Conservation (phyloP, 164 flowering plant genomes). For the Vitis rotundifolia region DNA sequence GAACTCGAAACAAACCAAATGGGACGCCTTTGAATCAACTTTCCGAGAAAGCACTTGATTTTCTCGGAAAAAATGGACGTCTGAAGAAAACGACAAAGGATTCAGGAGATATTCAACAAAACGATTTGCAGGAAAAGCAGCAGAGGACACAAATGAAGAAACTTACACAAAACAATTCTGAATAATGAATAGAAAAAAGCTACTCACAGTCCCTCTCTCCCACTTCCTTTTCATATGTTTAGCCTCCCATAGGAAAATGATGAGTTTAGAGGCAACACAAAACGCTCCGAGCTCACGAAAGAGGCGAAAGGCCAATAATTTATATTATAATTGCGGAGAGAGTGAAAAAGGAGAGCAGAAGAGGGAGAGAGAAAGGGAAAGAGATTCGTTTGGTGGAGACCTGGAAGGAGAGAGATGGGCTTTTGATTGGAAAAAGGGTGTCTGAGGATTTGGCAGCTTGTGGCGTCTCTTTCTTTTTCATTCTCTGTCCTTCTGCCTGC, state of each 20-base stretch:
- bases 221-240: not conserved
- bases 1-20: not conserved
- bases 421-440: conserved; percentile 22
- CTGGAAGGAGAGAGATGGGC: conserved; percentile 12
- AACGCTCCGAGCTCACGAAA: conserved; percentile 20
- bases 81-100: conserved; percentile 1
- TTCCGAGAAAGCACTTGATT: not conserved
- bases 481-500: conserved; percentile 16
- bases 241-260: too few relatives aligned
- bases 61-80: not conserved
- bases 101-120: conserved; percentile 19
- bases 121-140: too few relatives aligned
- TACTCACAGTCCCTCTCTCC: not conserved
- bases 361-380: conserved; percentile 6
- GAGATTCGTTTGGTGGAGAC: conserved; percentile 21
- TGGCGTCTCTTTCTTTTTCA: conserved; percentile 38
- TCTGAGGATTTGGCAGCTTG: conserved; percentile 34
- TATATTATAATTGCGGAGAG: not conserved
- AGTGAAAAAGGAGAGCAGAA: not conserved
- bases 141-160: too few relatives aligned
- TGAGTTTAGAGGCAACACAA: not conserved
- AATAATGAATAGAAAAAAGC: not conserved
- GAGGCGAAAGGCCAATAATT: not conserved
- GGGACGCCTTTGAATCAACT: not conserved
- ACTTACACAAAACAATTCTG: not conserved